phyloP scores from a whole-genome alignment of 2,329 filamentous ascomycete genomes.

The Exophiala aquamarina region DNA sequence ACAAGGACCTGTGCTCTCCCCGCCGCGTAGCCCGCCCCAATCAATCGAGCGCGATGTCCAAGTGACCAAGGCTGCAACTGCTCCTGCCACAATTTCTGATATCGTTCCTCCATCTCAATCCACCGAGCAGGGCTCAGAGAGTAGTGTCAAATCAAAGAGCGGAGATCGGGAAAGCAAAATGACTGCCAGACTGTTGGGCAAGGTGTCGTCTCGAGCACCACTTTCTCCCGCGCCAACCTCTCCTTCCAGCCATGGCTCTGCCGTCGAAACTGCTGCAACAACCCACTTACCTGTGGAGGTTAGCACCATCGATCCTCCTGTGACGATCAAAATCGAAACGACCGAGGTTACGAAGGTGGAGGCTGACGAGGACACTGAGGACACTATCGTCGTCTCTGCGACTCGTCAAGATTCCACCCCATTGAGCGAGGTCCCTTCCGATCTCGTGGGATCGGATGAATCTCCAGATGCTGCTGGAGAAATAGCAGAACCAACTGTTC shows the following conservation, averaged over 20 bases:
- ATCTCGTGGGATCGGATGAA: background rate
- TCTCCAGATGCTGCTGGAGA: background rate
- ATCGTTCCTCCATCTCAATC: background rate
- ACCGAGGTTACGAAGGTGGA: constrained; percentile 25
- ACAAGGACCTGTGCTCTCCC: constrained; percentile 20
- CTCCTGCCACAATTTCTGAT: background rate
- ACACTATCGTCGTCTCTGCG: constrained; percentile 13
- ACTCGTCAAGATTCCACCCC: background rate
- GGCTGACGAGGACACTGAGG: constrained; percentile 22
- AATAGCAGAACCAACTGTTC: no score
- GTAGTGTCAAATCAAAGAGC: background rate
- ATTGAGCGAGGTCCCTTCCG: background rate
- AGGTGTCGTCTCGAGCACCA: constrained; percentile 9
- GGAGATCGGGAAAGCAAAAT: constrained; percentile 14
- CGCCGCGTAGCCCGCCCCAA: constrained; percentile 19
- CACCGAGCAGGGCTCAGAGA: background rate
- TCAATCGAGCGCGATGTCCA: constrained; percentile 1
- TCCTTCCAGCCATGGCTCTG: constrained; percentile 22
- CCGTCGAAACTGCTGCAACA: constrained; percentile 2
- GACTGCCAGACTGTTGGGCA: constrained; percentile 14
- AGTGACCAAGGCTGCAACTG: no score
- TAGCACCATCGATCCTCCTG: constrained; percentile 4
- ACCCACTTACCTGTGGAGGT: background rate
- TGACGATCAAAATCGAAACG: constrained; percentile 27
- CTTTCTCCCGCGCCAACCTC: constrained; percentile 25